Percentiles rank a stretch among this genome's conserved stretches.
phyloP scores from a whole-genome alignment of 106 monocot genomes.

The Dioscorea alata region DNA sequence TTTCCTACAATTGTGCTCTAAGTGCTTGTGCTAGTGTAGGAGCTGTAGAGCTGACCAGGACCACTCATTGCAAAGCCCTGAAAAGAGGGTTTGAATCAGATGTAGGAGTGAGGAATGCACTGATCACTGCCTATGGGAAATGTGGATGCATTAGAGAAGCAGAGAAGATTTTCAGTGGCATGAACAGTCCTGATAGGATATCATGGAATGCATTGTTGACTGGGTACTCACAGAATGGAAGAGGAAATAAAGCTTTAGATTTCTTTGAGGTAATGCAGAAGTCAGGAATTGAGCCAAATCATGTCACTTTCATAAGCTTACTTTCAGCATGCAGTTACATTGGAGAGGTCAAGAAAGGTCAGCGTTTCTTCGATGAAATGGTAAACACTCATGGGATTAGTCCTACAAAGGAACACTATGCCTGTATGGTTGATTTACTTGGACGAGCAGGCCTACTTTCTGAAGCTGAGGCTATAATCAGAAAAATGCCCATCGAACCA shows the following conservation, averaged over 20 bases:
- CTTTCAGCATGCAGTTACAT: slow-evolving; percentile 28
- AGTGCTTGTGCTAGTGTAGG: slow-evolving; percentile 23
- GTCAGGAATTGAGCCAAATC: slow-evolving; percentile 18
- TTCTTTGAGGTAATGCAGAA: slow-evolving; percentile 22
- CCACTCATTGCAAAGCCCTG: slow-evolving; percentile 21
- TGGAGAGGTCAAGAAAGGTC: slow-evolving; percentile 23
- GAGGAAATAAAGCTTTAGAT: slow-evolving; percentile 8
- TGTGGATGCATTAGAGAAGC: slow-evolving; percentile 29
- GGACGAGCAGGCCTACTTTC: slow-evolving; percentile 23
- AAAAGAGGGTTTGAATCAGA: slow-evolving; percentile 26
- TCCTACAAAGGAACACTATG: slow-evolving; percentile 24
- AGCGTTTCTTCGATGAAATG: slow-evolving; percentile 12
- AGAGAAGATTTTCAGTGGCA: slow-evolving; percentile 2
- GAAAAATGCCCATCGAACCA: slow-evolving; percentile 21
- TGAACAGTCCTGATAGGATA: slow-evolving; percentile 8
- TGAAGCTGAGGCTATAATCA: slow-evolving; percentile 27
- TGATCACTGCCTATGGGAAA: slow-evolving; percentile 31
- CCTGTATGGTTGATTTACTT: slow-evolving; percentile 37
- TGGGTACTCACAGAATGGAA: slow-evolving; percentile 27
- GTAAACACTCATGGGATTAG: slow-evolving; percentile 12
- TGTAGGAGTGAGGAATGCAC: slow-evolving; percentile 22
- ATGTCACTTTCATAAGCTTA: slow-evolving; percentile 29
- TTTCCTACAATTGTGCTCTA: slow-evolving; percentile 33
- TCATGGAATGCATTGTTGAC: slow-evolving; percentile 31
- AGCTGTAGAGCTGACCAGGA: slow-evolving; percentile 23